Evolutionary conservation across 768 basidiomycete species (phyloP), one percentile per base, ranked within the genome.

Genomic region (Agrocybe chaxingu): DNA sequence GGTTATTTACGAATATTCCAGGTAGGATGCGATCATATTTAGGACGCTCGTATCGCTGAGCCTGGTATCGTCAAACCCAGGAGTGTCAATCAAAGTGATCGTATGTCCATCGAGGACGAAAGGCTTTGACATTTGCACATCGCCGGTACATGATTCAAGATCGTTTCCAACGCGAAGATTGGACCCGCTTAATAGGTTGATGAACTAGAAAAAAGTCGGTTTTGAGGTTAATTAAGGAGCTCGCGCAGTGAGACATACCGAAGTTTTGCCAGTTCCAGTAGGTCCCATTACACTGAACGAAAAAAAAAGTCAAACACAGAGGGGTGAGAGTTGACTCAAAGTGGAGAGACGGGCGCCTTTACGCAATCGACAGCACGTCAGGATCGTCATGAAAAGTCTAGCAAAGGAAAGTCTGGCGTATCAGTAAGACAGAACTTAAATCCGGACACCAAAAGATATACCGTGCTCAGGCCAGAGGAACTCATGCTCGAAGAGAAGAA

Each of bases 1-100:
- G 10, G 10, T 8, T 42, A 48, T 70, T 50, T 52, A 73, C 71
- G 66, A 57, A 10, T 59, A 59, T 4, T 66, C 58, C 36, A 75
- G 60, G 51, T 68, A 72, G 41, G 73, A 51, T 0, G 79, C 74
- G 24, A 81, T 80, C 70, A 78, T 71, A 39, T 68, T 72, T 35
- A 81, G 62, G 10, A 81, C 63, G 11, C 75, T 76, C 0, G 73
- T 68, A 45, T 81, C 80, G 41, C 70, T 75, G 42, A 66, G 68
- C 3, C 62, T 68, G 3, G 79, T 76, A 56, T 82, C 80, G 53
- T 81, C 81, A 49, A 82, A 83, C 4, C 82, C 82, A 0, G 82
- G 81, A 0, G 82, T 84, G 54, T 84, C 82, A 41, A 84, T 73
- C 12, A 84, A 59, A 0, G 65, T 73, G 33, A 82, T 67, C 11